These are phyloP conservation scores for Rhizophagus clarus DNA, from an alignment of 192 early-diverging fungal genomes.

Conservation along the genomic window DNA sequence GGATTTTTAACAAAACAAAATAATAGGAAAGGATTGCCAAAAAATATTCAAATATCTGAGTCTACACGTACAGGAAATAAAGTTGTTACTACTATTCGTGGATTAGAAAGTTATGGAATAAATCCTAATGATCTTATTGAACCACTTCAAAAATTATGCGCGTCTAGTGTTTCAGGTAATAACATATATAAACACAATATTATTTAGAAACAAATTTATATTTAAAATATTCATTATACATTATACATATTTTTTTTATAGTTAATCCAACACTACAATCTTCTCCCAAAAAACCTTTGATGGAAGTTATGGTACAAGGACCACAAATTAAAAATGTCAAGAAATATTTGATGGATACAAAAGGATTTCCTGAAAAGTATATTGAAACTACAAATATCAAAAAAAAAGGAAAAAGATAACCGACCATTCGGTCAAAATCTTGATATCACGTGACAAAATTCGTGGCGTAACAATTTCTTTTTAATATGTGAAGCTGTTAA, in stretches of 20 bases:
- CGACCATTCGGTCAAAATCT: too few species aligned
- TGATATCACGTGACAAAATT: too few species aligned
- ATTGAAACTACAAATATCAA: conserved; percentile 32
- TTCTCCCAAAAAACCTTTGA: conserved; percentile 53
- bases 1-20: not conserved
- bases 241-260: conserved; percentile 30
- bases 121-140: conserved; percentile 62
- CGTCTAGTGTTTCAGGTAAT: conserved; percentile 64
- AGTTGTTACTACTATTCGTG: conserved; percentile 63
- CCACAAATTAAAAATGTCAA: conserved; percentile 65
- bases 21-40: conserved; percentile 47
- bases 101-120: conserved; percentile 64
- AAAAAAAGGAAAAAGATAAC: not conserved
- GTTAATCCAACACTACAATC: conserved; percentile 54
- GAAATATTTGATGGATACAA: conserved; percentile 45
- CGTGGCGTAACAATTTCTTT: too few species aligned
- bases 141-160: conserved; percentile 64
- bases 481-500: too few species aligned
- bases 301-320: conserved; percentile 80
- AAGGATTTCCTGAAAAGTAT: conserved; percentile 56
- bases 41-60: conserved; percentile 55
- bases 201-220: not conserved
- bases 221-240: not conserved
- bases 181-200: not conserved
- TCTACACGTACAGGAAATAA: conserved; percentile 67